These are phyloP conservation scores for Ilex paraguariensis DNA, from an alignment of 305 asterid species.

Conservation along the genomic window DNA sequence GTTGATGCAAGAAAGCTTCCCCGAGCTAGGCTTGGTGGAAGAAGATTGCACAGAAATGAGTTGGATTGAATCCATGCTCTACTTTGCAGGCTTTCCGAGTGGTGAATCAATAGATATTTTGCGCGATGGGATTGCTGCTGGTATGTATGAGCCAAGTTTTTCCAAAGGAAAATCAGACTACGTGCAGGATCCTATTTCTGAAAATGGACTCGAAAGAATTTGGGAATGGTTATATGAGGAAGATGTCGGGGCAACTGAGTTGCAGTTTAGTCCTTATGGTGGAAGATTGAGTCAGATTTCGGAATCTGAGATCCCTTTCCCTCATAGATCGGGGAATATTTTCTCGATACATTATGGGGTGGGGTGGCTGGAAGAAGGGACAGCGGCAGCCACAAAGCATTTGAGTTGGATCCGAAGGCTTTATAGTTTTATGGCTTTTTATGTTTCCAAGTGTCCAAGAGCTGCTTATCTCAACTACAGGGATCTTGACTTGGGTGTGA, in stretches of 20 bases:
- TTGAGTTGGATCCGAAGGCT: constrained; percentile 12
- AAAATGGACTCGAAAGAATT: not conserved
- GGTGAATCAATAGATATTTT: no score
- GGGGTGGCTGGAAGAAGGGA: not conserved
- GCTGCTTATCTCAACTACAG: constrained; percentile 33
- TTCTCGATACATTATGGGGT: not conserved
- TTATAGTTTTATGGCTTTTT: constrained; percentile 20
- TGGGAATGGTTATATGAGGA: not conserved
- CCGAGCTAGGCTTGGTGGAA: no score
- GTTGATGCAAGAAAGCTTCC: no score
- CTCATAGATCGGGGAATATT: not conserved
- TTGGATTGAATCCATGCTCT: no score
- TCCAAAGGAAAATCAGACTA: not conserved
- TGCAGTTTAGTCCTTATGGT: not conserved
- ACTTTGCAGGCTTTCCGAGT: no score
- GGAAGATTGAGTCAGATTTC: not conserved
- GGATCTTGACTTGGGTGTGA: constrained; percentile 35
- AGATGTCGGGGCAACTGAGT: not conserved
- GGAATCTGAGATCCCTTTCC: not conserved
- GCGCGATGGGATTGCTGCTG: not conserved
- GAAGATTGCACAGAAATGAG: no score
- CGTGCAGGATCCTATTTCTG: not conserved
- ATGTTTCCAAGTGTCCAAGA: constrained; percentile 24
- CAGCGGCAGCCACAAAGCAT: not conserved
- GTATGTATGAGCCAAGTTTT: not conserved